phyloP scores from a whole-genome alignment of 495 filamentous ascomycete genomes.

The Astrothelium macrocarpum region DNA sequence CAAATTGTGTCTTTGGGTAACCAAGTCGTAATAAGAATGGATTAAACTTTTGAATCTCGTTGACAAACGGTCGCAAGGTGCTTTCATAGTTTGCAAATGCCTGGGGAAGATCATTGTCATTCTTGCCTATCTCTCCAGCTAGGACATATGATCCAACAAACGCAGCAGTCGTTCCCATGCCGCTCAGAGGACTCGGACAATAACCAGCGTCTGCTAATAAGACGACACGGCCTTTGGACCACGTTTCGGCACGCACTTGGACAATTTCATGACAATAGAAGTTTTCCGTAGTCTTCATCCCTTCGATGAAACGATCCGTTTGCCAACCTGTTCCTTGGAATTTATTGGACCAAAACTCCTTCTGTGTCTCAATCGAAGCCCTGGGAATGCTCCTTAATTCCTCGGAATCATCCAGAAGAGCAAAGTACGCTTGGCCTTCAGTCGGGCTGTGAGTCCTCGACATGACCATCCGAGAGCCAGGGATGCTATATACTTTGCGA shows the following conservation, averaged over 20 bases:
- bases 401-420: slow-evolving; percentile 22
- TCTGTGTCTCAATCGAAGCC: slow-evolving; percentile 25
- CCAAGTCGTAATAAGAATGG: slow-evolving; percentile 12
- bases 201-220: slow-evolving; percentile 28
- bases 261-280: slow-evolving; percentile 21
- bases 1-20: slow-evolving; percentile 23
- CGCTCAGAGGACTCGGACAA: slow-evolving; percentile 19
- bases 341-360: slow-evolving; percentile 20
- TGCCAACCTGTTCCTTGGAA: slow-evolving; percentile 6
- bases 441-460: slow-evolving; percentile 32
- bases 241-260: slow-evolving; percentile 16
- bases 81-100: slow-evolving; percentile 1
- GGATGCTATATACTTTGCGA: slow-evolving; percentile 27
- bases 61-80: slow-evolving; percentile 14
- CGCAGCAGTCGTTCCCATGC: slow-evolving; percentile 25
- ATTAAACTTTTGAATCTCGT: slow-evolving; percentile 25
- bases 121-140: slow-evolving; percentile 23
- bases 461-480: slow-evolving; percentile 32
- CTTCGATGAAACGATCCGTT: neutral
- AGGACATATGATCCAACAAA: slow-evolving; percentile 28
- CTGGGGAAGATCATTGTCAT: slow-evolving; percentile 8
- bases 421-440: slow-evolving; percentile 34
- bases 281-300: slow-evolving; percentile 9
- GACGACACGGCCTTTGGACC: slow-evolving; percentile 22
- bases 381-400: slow-evolving; percentile 19